Base-by-base conservation (phyloP, 2,329 filamentous ascomycete genomes). In the Fusarium sp. region DNA sequence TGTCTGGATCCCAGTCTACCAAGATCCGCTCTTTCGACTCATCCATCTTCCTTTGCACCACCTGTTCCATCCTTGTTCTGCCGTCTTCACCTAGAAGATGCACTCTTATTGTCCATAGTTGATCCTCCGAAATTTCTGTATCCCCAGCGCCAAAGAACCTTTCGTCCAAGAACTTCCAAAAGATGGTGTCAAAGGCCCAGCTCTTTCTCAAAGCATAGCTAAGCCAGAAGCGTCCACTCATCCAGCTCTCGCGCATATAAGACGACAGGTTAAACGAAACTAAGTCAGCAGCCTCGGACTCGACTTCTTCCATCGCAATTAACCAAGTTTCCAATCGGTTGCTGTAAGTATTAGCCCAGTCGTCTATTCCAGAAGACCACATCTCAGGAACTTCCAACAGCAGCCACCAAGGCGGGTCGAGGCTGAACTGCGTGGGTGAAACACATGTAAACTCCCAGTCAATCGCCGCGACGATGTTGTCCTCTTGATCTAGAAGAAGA, bases 371-470 rank as follows among this genome's bases (percentile, higher is more conserved):
- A 2, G 25, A 38, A 3, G 44, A 7, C 74, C 76, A 78, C 31
- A 58, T 61, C 41, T 78, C 75, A 2, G 71, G 65, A 9, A 39
- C 31, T 4, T 74, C 62, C 2, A 78, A 50, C 0, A 78, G 64
- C 2, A 80, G 67, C 77, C 76, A 80, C 76, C 75, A 79, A 1
- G 78, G 77, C 12, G 75, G 72, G 48, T 76, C 73, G n/a, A 72
- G 64, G 15, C 32, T 46, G 34, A 78, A 79, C 38, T 77, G 68
- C 13, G 70, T 51, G 0, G 77, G 75, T 0, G 67, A 75, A 6
- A 51, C 67, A 19, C 78, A 78, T 1, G 74, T 54, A 50, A 76
- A 77, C 64, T 81, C 79, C 76, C 77, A 81, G 57, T 80, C 77
- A 13, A 81, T 76, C 1, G 76, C 70, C 4, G 68, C 75, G 8